Evolutionary conservation across 306 rosid species (phyloP), one percentile per base, ranked within the genome.

Genomic region (Glycine soja): DNA sequence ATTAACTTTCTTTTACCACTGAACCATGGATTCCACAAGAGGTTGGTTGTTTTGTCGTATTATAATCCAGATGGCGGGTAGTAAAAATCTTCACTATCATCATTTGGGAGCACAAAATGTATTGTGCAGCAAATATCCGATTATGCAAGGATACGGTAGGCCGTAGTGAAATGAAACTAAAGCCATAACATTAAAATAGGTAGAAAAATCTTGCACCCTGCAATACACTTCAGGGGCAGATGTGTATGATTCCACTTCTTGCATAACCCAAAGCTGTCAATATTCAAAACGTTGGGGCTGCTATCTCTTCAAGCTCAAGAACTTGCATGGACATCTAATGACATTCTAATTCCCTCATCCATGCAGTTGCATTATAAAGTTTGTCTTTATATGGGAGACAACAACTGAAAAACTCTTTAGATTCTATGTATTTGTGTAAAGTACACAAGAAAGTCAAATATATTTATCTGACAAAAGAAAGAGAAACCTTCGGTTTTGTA

Each of bases 391-490:
- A 19, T 16, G n/a, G n/a, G 7, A 6, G 4, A 14, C 50, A 75
- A 46, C 45, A n/a, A 59, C 14, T 70, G 30, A 62, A 74, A 75
- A 76, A 38, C 40, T 40, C 15, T 48, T 69, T 61, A 42, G 67
- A 82, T 52, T 67, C 69, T 13, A 48, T 10, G 11, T 71, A 15
- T 30, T 18, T 61, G 61, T 50, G 15, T 63, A 15, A 67, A 72
- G 74, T 73, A 62, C 66, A 67, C 10, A 32, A 8, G 61, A 57
- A 78, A 67, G 68, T 66, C 18, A 8, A 76, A 74, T 14, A 75
- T 67, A 46, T 62, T 82, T 14, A 75, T 67, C 45, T 62, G 58
- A 70, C 81, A 70, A 48, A 30, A 65, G 57, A 85, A 74, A 72
- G 47, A 56, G 10, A 38, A 42, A 63, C 16, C 70, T 68, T 63